Conservation (phyloP, 192 early-diverging fungal species). For the Mortierella alpina region DNA sequence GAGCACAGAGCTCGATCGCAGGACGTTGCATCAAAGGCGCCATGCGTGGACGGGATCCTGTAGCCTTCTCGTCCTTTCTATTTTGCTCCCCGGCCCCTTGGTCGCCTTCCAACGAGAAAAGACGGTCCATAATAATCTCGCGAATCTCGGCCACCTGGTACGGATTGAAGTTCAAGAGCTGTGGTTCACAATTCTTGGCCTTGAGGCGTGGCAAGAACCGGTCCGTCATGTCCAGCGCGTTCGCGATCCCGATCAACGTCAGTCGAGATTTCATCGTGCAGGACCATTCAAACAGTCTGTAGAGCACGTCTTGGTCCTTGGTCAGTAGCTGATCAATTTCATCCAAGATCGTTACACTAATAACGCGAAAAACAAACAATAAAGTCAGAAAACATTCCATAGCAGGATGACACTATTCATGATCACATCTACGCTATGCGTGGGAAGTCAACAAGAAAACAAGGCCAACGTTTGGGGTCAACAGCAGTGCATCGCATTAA, state of each 20-base stretch:
- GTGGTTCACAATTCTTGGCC: constrained; percentile 84
- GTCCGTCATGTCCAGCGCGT: constrained; percentile 92
- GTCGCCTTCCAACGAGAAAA: constrained; percentile 64
- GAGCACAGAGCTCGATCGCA: constrained; percentile 92
- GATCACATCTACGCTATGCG: too few relatives aligned
- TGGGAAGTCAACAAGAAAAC: too few relatives aligned
- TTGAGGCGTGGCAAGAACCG: constrained; percentile 87
- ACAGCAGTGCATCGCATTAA: background rate
- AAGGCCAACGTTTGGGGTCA: background rate
- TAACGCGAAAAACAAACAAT: background rate
- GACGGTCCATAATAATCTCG: constrained; percentile 86
- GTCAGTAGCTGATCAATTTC: constrained; percentile 84
- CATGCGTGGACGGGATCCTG: background rate
- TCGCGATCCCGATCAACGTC: constrained; percentile 92
- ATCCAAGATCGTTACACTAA: constrained; percentile 87
- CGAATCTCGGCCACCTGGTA: constrained; percentile 88
- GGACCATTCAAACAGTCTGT: constrained; percentile 88
- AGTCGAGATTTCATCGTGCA: constrained; percentile 69
- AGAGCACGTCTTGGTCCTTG: constrained; percentile 86
- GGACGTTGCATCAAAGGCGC: constrained; percentile 79
- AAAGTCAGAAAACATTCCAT: background rate
- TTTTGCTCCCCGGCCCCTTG: too few relatives aligned
- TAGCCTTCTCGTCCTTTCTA: background rate
- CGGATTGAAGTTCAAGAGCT: constrained; percentile 87
- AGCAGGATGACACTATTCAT: background rate